Base-by-base conservation (phyloP, 768 basidiomycete genomes). In the Calocybe cyanea region DNA sequence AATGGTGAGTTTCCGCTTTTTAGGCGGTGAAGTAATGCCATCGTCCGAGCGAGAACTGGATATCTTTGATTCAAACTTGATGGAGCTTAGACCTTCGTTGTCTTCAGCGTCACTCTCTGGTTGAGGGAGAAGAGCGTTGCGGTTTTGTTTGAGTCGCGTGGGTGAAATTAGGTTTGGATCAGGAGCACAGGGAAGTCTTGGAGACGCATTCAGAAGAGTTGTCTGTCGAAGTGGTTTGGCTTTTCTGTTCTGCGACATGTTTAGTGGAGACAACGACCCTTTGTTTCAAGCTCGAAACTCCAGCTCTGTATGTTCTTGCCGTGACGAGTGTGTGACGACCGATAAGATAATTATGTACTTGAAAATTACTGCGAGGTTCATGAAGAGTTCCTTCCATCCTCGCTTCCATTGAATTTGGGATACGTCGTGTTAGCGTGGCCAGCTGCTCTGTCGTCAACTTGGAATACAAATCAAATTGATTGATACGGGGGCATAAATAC, bases 61-160 rank as follows among this genome's bases (percentile, higher is more conserved):
- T 24, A 46, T 47, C 33, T 64, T 50, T 14, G 72, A 64, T 48
- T 75, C 75, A 40, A 85, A 76, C 35, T 57, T 72, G 39, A 84
- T 80, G 20, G 65, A 72, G 13, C 67, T 72, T 32, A 81, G 69
- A 48, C 75, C 53, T 6, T 56, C 50, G 7, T 45, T 57, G 4
- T 56, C 59, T 21, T 57, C 50, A 28, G 53, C 51, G 36, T 50
- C 52, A 46, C 45, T 51, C 23, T 24, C 43, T 41, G 38, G 43
- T 35, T 38, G 21, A 21, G 36, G n/a, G 39, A 44, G 23, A 54
- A 43, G 38, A 24, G 25, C 31, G 39, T 28, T 43, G 30, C 43
- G 51, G 50, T 53, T 53, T 43, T 40, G 52, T 54, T 48, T 38
- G 20, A 19, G 15, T 38, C 30, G 50, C 38, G 32, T 30, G 9